Conservation (phyloP, 208 protist species). For the Wallacemonas rigidus region DNA sequence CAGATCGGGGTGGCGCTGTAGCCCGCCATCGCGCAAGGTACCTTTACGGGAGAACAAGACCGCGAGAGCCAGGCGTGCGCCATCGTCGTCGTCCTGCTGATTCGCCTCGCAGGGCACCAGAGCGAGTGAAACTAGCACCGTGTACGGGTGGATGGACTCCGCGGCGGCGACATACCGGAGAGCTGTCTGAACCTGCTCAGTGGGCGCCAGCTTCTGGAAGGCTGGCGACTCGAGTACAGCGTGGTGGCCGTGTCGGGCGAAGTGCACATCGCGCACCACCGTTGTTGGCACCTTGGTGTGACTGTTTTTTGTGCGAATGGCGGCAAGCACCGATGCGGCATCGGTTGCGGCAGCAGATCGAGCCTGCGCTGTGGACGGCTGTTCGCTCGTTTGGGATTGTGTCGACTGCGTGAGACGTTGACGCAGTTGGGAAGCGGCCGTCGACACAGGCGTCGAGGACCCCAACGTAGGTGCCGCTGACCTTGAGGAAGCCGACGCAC, state of each 20-base stretch:
- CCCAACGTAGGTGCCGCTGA: not conserved
- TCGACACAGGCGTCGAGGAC: not conserved
- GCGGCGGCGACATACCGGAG: constrained; percentile 63
- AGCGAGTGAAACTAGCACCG: constrained; percentile 45
- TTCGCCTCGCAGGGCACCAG: constrained; percentile 33
- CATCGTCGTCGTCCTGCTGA: constrained; percentile 63
- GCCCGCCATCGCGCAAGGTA: constrained; percentile 37
- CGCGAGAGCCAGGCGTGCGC: constrained; percentile 49
- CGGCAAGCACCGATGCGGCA: constrained; percentile 11
- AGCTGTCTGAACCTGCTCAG: constrained; percentile 1
- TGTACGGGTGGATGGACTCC: constrained; percentile 70
- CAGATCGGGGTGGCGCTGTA: constrained; percentile 39
- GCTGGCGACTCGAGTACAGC: constrained; percentile 29
- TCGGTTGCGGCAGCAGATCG: not conserved
- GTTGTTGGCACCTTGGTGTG: not conserved
- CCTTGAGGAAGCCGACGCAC: too few relatives aligned
- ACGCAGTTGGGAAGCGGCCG: not conserved
- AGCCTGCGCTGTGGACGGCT: too few relatives aligned
- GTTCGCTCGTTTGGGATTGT: too few relatives aligned
- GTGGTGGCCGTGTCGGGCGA: constrained; percentile 24
- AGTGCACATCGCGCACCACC: constrained; percentile 38
- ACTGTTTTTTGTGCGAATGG: constrained; percentile 10
- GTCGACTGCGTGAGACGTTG: not conserved
- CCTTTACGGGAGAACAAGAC: constrained; percentile 47
- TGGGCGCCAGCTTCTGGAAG: not conserved